phyloP scores from a whole-genome alignment of 768 basidiomycete genomes.

The Cystofilobasidium macerans region DNA sequence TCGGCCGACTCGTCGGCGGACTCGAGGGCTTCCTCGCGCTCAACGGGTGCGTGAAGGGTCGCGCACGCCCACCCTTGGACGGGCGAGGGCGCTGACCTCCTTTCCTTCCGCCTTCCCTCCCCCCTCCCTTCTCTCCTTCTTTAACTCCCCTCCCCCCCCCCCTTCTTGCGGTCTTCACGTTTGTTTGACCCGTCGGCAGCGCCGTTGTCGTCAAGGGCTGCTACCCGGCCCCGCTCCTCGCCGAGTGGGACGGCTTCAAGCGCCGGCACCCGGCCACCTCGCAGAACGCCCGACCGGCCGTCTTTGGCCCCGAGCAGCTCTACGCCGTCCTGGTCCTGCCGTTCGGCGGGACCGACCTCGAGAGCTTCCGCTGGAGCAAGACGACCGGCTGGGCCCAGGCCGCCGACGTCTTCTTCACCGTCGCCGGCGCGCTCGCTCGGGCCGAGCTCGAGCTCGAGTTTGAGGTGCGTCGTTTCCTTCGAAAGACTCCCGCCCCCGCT shows the following conservation, averaged over 20 bases:
- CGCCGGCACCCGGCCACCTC: constrained; percentile 46
- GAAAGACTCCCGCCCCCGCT: constrained; percentile 13
- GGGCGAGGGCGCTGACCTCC: too few species aligned
- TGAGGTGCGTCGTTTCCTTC: constrained; percentile 54
- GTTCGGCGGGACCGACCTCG: constrained; percentile 82
- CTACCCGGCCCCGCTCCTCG: constrained; percentile 68
- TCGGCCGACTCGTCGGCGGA: constrained; percentile 49
- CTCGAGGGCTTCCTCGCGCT: constrained; percentile 66
- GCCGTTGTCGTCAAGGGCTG: constrained; percentile 74
- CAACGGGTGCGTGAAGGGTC: constrained; percentile 40
- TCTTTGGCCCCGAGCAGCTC: constrained; percentile 60
- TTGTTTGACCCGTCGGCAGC: constrained; percentile 42
- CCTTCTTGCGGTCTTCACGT: not conserved
- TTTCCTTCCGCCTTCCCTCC: too few species aligned
- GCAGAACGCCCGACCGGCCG: constrained; percentile 74
- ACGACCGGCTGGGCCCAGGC: constrained; percentile 67
- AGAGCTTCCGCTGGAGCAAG: constrained; percentile 58
- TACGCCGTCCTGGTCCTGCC: constrained; percentile 85
- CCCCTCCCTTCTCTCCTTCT: not conserved
- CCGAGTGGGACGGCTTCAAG: constrained; percentile 78
- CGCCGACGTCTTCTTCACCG: constrained; percentile 81
- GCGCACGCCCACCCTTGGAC: not conserved
- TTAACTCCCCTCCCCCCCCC: not conserved
- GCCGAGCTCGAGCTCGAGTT: constrained; percentile 74
- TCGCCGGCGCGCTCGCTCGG: constrained; percentile 58